Evolutionary conservation across 345 rosid species (phyloP), one percentile per base, ranked within the genome.

Genomic region (Schrenkiella parvula): DNA sequence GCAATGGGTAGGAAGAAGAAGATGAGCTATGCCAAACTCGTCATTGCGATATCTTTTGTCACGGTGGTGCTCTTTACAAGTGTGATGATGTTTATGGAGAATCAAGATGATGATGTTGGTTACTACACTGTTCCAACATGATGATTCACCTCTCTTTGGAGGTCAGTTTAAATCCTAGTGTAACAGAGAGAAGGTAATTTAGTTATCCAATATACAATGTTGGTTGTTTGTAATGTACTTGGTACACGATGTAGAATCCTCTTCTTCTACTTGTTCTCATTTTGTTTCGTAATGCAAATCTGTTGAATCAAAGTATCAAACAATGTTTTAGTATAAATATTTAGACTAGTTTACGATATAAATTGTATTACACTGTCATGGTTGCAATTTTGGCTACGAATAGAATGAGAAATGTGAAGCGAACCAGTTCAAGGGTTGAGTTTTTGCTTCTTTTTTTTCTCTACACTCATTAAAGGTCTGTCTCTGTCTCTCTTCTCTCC

Each of bases 111-210:
- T 26, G 85, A 77, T 43, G 81, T 78, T 64, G 72, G 71, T 46
- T 54, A 39, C 43, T 57, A 72, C 78, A 84, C 82, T 41, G 90
- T 88, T 73, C 96, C 97, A 18, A 95, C 79, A 25, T 76, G 66
- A 42, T 62, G 44, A 34, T 75, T 34, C 34, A 44, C 44, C 14
- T 39, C 52, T 65, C 15, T 11, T 14, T 0, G n/a, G 25, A 57
- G 54, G 25, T 48, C 7, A 59, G 73, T 32, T 75, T 28, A 66
- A 55, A 44, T 51, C 11, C 9, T 68, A 51, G 63, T 58, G 61
- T 50, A 56, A 32, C 14, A 44, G 26, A 43, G 64, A 31, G 28
- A 23, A 37, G 52, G 64, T 72, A 23, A 46, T 68, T 23, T 51
- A 75, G 69, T 14, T 51, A 60, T 52, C 50, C 14, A 59, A 50